phyloP scores from a whole-genome alignment of 306 rosid species.

The Gastrolobium villosum region DNA sequence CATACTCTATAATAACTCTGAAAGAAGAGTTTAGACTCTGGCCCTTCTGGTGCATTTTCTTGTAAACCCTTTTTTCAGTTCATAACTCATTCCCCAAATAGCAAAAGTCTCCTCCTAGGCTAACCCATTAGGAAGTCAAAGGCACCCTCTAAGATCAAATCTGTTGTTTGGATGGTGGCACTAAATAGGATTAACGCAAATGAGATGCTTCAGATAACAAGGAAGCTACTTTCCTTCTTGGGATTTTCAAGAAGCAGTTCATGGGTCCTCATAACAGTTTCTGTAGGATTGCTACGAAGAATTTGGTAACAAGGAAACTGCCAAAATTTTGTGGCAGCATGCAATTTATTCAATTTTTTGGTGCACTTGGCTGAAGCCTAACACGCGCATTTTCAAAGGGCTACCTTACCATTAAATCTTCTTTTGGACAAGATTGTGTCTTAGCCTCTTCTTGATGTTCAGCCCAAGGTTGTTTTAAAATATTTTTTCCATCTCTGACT shows the following conservation, averaged over 20 bases:
- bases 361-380: not conserved
- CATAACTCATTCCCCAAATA: conserved; percentile 3
- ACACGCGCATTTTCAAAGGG: not conserved
- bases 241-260: not conserved
- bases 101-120: not conserved
- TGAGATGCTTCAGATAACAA: not conserved
- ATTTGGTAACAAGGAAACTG: not conserved
- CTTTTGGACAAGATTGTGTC: not conserved
- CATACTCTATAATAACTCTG: not conserved
- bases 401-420: not conserved
- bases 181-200: too few relatives aligned
- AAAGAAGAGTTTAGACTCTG: not conserved
- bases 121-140: not conserved
- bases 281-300: not conserved
- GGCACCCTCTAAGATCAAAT: not conserved
- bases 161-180: too few relatives aligned
- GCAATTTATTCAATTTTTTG: conserved; percentile 4
- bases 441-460: not conserved
- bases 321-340: not conserved
- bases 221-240: not conserved
- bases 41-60: not conserved
- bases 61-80: not conserved
- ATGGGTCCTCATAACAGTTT: conserved; percentile 8
- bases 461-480: not conserved
- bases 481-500: not conserved